Base-by-base conservation (phyloP, 768 basidiomycete genomes). In the Leucosporidium scottii region DNA sequence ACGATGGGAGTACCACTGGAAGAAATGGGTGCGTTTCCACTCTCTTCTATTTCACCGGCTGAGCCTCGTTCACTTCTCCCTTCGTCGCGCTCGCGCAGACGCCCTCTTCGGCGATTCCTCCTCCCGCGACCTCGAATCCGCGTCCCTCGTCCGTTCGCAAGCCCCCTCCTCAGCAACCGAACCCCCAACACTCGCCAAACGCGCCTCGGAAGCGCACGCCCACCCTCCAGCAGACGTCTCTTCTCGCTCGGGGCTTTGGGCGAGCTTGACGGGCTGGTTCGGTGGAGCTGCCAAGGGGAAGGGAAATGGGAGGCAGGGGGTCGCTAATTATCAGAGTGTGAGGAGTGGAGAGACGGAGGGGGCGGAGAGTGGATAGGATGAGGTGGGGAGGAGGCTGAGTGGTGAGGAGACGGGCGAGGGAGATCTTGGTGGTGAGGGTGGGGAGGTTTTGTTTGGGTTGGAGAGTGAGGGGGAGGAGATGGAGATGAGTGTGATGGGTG, bases 1-100 rank as follows among this genome's bases (percentile, higher is more conserved):
- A 77, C 78, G 0, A 64, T 60, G 59, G 76, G 76, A 9, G 72
- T 78, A 0, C 71, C 76, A 20, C 66, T 78, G 28, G 78, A 78
- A 65, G 76, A 77, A 57, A 78, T 78, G 78, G 73, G 71, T 65
- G 56, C 9, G 66, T 61, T 8, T 20, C 17, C 28, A 5, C 27
- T 17, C 15, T n/a, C 12, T 34, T 4, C n/a, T n/a, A 1, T 21
- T 44, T 12, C 31, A 28, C 36, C 25, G 21, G 10, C 34, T 34
- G 48, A n/a, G 39, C 58, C 7, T 30, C 27, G 25, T 1, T 36
- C n/a, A 23, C 27, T 20, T 31, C 30, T 15, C 21, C 44, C 27
- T 21, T n/a, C 9, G 27, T 3, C 53, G 6, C 28, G 27, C 21
- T 34, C 17, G n/a, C 39, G n/a, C 58, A 68, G 71, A 73, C 61